Conservation (phyloP, 2,329 filamentous ascomycete genomes). For the Arthroderma uncinatum region DNA sequence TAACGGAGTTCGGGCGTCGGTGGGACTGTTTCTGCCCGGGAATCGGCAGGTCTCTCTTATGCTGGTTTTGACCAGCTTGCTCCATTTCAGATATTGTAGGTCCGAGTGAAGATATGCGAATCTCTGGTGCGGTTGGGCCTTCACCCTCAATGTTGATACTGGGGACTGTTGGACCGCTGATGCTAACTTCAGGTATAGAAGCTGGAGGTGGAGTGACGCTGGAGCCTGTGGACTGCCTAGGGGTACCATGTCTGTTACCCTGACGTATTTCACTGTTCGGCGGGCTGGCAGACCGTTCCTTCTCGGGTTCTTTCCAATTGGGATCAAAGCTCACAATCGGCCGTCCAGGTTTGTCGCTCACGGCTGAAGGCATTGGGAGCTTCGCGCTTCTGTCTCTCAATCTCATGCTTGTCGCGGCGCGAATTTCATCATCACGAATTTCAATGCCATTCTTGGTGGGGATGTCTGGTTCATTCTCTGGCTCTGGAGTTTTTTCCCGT, state of each 20-base stretch:
- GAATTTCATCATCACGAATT: constrained; percentile 75
- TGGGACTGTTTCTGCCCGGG: constrained; percentile 8
- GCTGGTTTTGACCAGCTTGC: constrained; percentile 7
- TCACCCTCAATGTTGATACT: constrained; percentile 24
- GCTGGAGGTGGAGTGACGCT: constrained; percentile 12
- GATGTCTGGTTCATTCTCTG: constrained; percentile 33
- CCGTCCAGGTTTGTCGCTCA: constrained; percentile 79
- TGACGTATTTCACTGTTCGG: not conserved
- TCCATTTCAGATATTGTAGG: constrained; percentile 30
- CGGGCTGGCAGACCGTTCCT: constrained; percentile 24
- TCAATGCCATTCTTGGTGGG: constrained; percentile 68
- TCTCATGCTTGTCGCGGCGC: constrained; percentile 79
- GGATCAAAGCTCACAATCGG: constrained; percentile 96
- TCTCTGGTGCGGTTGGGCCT: constrained; percentile 18
- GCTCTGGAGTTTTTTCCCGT: constrained; percentile 13
- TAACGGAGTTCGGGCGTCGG: not conserved
- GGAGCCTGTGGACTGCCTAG: constrained; percentile 9
- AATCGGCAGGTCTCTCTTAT: constrained; percentile 16
- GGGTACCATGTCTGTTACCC: not conserved
- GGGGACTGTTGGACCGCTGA: constrained; percentile 30
- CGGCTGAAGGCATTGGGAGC: constrained; percentile 75
- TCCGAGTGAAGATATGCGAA: constrained; percentile 22
- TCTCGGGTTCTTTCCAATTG: constrained; percentile 57
- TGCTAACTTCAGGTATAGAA: constrained; percentile 39
- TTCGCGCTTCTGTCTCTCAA: constrained; percentile 76